Percentiles rank a stretch among this genome's conserved stretches.
Conservation (phyloP, 441 rosid genomes). For the Biscutella laevigata region DNA sequence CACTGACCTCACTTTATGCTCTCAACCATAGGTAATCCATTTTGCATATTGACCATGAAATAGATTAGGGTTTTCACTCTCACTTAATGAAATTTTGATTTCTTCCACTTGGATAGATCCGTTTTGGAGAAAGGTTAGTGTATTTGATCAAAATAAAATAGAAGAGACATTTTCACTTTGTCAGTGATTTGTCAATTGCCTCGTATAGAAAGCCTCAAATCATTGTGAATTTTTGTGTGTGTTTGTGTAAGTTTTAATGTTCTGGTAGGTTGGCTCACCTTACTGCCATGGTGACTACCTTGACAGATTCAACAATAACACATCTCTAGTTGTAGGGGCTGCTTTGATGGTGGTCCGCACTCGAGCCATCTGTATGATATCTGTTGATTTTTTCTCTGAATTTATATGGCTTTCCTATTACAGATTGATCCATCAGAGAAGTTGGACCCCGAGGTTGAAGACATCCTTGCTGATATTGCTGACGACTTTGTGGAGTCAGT, state of each 20-base stretch:
- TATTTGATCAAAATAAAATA: neutral
- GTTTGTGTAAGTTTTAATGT: too few relatives aligned
- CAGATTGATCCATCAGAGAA: conserved; percentile 86
- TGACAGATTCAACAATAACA: neutral
- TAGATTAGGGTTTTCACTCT: neutral
- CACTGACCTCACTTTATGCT: conserved; percentile 12
- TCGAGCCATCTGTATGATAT: neutral
- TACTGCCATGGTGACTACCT: neutral
- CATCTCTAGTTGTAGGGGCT: conserved; percentile 1
- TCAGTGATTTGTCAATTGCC: neutral
- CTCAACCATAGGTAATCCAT: neutral
- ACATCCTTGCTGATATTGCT: conserved; percentile 77
- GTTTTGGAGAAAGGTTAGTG: neutral
- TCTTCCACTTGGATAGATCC: neutral
- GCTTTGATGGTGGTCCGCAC: neutral
- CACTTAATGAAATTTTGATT: neutral
- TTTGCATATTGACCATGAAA: conserved; percentile 3
- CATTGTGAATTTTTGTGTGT: too few relatives aligned
- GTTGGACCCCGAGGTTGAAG: conserved; percentile 85
- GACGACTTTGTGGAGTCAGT: conserved; percentile 92
- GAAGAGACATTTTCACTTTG: neutral
- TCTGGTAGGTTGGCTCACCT: too few relatives aligned
- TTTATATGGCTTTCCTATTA: conserved; percentile 6
- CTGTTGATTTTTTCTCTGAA: neutral
- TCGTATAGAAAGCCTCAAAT: neutral